Evolutionary conservation across 1,284 basidiomycete species (phyloP).

Genomic region (Microbotryomycetes sp.): DNA sequence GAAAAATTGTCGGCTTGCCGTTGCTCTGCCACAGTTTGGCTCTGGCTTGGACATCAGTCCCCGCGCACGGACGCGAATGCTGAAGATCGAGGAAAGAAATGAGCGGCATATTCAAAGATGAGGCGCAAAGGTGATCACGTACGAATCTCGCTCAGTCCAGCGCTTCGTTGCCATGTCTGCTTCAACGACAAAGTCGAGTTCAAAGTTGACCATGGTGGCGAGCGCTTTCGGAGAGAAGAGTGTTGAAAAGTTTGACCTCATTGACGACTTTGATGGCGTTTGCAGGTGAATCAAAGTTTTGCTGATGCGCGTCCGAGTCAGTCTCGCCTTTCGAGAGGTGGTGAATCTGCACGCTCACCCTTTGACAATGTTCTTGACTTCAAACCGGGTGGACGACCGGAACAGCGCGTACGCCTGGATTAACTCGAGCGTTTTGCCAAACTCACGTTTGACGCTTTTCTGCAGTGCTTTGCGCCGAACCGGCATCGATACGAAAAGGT

Average conservation of each 20-base stretch:
- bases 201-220: slow-evolving; percentile 66
- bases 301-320: slow-evolving; percentile 43
- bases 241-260: slow-evolving; percentile 61
- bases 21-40: slow-evolving; percentile 62
- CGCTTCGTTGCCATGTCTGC: too few species aligned
- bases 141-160: too few species aligned
- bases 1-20: slow-evolving; percentile 84
- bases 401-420: slow-evolving; percentile 87
- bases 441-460: slow-evolving; percentile 83
- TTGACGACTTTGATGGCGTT: slow-evolving; percentile 59
- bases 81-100: background rate
- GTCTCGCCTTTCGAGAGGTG: background rate
- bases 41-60: slow-evolving; percentile 75
- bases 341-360: slow-evolving; percentile 52
- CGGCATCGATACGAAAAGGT: slow-evolving; percentile 74
- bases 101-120: background rate
- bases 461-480: slow-evolving; percentile 90
- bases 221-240: slow-evolving; percentile 81
- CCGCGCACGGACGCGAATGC: slow-evolving; percentile 51
- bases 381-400: slow-evolving; percentile 58
- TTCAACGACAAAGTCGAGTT: slow-evolving; percentile 66
- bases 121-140: background rate
- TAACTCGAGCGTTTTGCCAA: slow-evolving; percentile 71
- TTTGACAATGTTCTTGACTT: slow-evolving; percentile 65
- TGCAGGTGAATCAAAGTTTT: slow-evolving; percentile 65